Evolutionary conservation across 768 basidiomycete species (phyloP).

Genomic region (Podaxis mareebaensis): DNA sequence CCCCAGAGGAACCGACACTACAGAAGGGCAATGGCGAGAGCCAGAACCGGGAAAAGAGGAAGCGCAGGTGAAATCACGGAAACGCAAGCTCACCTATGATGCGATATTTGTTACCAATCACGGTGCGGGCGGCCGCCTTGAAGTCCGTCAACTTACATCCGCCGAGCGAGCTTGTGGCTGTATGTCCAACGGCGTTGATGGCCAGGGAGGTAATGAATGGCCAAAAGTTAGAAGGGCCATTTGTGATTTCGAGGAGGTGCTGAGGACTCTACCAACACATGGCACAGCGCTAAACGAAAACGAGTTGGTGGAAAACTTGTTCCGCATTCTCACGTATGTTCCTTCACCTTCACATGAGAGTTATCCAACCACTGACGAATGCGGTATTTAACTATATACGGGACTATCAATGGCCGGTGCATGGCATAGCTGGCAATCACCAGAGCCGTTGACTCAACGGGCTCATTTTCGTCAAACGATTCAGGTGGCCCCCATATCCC

Average conservation of each 20-base stretch:
- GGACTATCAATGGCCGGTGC: neutral
- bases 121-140: slow-evolving; percentile 65
- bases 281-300: slow-evolving; percentile 36
- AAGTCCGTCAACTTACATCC: slow-evolving; percentile 49
- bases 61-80: slow-evolving; percentile 1
- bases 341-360: slow-evolving; percentile 13
- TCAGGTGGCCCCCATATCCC: slow-evolving; percentile 53
- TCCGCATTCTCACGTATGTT: slow-evolving; percentile 71
- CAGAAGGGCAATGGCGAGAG: slow-evolving; percentile 5
- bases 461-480: slow-evolving; percentile 63
- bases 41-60: slow-evolving; percentile 8
- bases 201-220: slow-evolving; percentile 62
- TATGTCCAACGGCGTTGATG: slow-evolving; percentile 77
- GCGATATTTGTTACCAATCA: slow-evolving; percentile 65
- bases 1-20: slow-evolving; percentile 4
- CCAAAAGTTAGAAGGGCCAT: slow-evolving; percentile 71
- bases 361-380: slow-evolving; percentile 2
- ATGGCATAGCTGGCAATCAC: slow-evolving; percentile 43
- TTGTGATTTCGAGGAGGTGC: slow-evolving; percentile 42
- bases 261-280: slow-evolving; percentile 33
- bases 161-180: slow-evolving; percentile 55
- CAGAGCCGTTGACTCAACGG: slow-evolving; percentile 47
- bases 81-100: slow-evolving; percentile 39
- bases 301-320: slow-evolving; percentile 57
- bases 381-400: slow-evolving; percentile 9